Conservation (phyloP, 2,329 filamentous ascomycete genomes). For the Colletotrichum karsti region DNA sequence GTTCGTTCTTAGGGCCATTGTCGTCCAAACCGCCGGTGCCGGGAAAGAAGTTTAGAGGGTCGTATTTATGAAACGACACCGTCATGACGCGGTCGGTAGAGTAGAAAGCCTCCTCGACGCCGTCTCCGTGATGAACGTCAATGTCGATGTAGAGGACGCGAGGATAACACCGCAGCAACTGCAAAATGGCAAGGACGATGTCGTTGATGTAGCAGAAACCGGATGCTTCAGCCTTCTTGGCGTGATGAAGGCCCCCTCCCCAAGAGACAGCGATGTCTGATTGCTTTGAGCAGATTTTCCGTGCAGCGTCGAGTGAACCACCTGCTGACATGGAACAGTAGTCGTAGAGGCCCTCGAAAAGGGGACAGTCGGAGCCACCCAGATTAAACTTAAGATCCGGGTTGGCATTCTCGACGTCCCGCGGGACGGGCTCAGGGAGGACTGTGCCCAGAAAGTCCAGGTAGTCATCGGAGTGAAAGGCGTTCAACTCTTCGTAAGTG, state of each 20-base stretch:
- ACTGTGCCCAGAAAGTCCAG: slow-evolving; percentile 85
- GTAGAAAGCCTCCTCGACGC: slow-evolving; percentile 91
- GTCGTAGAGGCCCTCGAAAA: slow-evolving; percentile 95
- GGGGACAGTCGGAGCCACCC: slow-evolving; percentile 89
- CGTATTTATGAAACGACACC: slow-evolving; percentile 96
- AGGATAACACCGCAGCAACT: slow-evolving; percentile 82
- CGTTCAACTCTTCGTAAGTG: slow-evolving; percentile 85
- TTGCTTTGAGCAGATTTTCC: slow-evolving; percentile 85
- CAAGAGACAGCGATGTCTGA: slow-evolving; percentile 97
- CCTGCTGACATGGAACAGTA: slow-evolving; percentile 96
- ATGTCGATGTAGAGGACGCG: slow-evolving; percentile 96
- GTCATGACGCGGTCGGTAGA: slow-evolving; percentile 92
- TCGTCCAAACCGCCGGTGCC: slow-evolving; percentile 89
- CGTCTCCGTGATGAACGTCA: slow-evolving; percentile 91
- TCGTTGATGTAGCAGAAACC: slow-evolving; percentile 99
- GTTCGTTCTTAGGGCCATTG: slow-evolving; percentile 83
- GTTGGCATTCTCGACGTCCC: slow-evolving; percentile 72
- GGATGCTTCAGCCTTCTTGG: slow-evolving; percentile 91
- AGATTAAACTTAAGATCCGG: slow-evolving; percentile 83
- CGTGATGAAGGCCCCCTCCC: slow-evolving; percentile 96
- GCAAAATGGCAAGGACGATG: slow-evolving; percentile 91
- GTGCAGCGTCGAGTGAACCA: slow-evolving; percentile 88
- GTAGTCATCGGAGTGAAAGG: slow-evolving; percentile 90
- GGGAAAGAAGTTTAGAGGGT: slow-evolving; percentile 84
- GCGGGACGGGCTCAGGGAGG: slow-evolving; percentile 68